phyloP scores from a whole-genome alignment of 495 filamentous ascomycete species.

The Amorphotheca resinae region DNA sequence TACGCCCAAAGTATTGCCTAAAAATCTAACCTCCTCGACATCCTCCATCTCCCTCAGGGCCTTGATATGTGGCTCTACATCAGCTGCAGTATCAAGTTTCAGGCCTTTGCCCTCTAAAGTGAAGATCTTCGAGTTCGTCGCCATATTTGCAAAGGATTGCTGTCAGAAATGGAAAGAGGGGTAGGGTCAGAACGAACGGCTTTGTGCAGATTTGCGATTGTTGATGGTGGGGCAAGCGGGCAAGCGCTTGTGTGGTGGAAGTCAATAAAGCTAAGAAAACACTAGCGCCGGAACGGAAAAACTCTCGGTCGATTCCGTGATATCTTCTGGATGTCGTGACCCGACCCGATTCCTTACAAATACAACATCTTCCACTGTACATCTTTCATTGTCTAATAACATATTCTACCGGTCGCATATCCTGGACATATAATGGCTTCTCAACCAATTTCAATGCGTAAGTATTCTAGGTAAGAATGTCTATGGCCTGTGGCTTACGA shows the following conservation, averaged over 20 bases:
- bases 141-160: conserved; percentile 26
- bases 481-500: conserved; percentile 1
- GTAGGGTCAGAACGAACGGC: neutral
- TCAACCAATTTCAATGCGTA: conserved; percentile 15
- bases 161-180: neutral
- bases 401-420: no score
- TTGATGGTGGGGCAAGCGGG: neutral
- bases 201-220: neutral
- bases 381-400: neutral
- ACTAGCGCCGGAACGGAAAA: conserved; percentile 9
- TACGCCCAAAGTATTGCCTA: conserved; percentile 85
- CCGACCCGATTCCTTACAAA: conserved; percentile 6
- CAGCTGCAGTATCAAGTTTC: conserved; percentile 76
- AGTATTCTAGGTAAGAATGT: neutral
- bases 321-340: neutral
- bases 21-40: conserved; percentile 70
- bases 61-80: conserved; percentile 76
- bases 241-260: neutral
- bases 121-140: conserved; percentile 51
- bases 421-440: conserved; percentile 15
- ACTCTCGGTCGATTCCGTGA: conserved; percentile 1
- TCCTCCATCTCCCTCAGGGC: conserved; percentile 55
- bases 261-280: conserved; percentile 14
- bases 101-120: conserved; percentile 82
- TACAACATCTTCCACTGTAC: neutral